Base-by-base conservation (phyloP, 371 early-diverging fungal genomes). In the Syncephalastrum racemosum region DNA sequence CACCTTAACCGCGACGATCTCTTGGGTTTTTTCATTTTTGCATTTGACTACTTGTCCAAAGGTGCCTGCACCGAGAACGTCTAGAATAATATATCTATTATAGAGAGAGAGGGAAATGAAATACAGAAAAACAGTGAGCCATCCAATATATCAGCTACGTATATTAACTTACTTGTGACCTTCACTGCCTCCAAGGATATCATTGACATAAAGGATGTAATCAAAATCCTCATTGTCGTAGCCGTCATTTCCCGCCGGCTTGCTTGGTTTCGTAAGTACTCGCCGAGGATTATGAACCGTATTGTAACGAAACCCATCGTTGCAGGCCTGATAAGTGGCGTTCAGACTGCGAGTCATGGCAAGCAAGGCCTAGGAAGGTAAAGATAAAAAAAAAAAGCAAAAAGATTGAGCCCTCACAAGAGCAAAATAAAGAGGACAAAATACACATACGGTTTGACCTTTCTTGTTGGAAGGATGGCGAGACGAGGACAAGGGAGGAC, bases 21-120 rank as follows among this genome's bases (percentile, higher is more conserved):
- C 89, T 63, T 92, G 86, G 5, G 94, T 93, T 62, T 88, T 88
- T 42, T 91, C 59, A 57, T 96, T 90, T 45, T 86, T 82, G 66
- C 96, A 97, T 70, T 92, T 94, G 20, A 92, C 94, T 2, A 99
- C 99, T 70, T 97, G 96, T 1, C 99, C 98, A 84, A 97, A 99
- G 0, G 99, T 98, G n/a, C 99, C 99, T 62, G 88, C 88, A 2
- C 99, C 99, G 16, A 99, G 75, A 19, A 91, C 78, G 62, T 95
- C 95, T 59, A 92, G 58, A 58, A 97, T 95, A 24, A 87, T 64
- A 71, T 93, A 92, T 60, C 89, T 89, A n/a, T n/a, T n/a, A n/a
- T n/a, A n/a, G n/a, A n/a, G n/a, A n/a, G n/a, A 47, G 4, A 31
- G 7, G 27, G 24, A 25, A 48, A 5, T 14, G 36, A 36, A 36